phyloP scores from a whole-genome alignment of 2,329 filamentous ascomycete species.

The Epichloe sibirici region DNA sequence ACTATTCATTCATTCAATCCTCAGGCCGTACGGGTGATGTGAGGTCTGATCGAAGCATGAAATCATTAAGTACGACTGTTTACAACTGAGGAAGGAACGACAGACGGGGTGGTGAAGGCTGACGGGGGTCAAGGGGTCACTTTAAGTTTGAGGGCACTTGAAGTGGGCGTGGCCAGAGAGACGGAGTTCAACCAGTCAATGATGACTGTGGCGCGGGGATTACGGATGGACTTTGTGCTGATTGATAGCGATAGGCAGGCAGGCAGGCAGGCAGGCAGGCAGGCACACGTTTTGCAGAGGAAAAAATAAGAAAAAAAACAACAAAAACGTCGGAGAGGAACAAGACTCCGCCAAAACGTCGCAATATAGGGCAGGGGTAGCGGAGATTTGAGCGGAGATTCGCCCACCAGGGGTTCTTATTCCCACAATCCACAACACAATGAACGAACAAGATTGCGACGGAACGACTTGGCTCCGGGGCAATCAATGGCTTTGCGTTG shows the following conservation, averaged over 20 bases:
- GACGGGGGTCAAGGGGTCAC: not conserved
- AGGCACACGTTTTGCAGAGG: too few relatives aligned
- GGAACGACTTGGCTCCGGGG: too few relatives aligned
- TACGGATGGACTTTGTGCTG: not conserved
- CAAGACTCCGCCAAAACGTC: not conserved
- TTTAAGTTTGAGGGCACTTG: not conserved
- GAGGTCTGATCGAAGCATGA: too few relatives aligned
- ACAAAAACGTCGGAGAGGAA: not conserved
- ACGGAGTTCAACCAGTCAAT: not conserved
- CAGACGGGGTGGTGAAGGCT: not conserved
- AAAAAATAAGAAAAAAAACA: not conserved
- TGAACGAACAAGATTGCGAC: too few relatives aligned
- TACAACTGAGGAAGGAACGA: not conserved
- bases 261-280: too few relatives aligned
- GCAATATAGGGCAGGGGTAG: not conserved
- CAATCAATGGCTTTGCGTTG: too few relatives aligned
- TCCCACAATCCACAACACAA: too few relatives aligned
- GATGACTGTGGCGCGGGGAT: not conserved
- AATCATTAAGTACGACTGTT: not conserved
- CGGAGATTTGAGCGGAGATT: not conserved
- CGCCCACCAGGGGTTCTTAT: too few relatives aligned
- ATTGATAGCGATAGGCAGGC: too few relatives aligned
- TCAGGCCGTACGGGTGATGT: too few relatives aligned
- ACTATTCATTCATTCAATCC: not conserved
- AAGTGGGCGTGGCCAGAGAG: not conserved